A percentile compares a stretch with the other conserved stretches of the same genome.
These are phyloP conservation scores for Liriodendron chinense DNA, from an alignment of 164 flowering plant genomes.

Conservation along the genomic window DNA sequence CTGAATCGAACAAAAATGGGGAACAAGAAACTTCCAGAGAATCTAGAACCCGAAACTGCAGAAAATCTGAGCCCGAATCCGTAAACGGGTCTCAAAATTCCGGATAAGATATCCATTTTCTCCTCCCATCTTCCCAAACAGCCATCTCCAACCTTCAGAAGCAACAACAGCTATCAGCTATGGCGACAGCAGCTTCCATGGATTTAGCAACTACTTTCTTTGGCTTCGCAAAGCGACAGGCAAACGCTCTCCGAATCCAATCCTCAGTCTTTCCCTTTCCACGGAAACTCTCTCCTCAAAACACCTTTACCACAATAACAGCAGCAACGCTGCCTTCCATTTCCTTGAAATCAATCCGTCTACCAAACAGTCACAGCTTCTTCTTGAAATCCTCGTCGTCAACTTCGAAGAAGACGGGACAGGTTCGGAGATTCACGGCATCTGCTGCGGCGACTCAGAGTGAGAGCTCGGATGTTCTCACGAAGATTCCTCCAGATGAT, in stretches of 20 bases:
- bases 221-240: slow-evolving; percentile 32
- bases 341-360: neutral
- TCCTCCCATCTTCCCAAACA: neutral
- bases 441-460: slow-evolving; percentile 38
- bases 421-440: slow-evolving; percentile 30
- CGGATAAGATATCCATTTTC: neutral
- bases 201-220: slow-evolving; percentile 43
- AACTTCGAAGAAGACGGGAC: neutral
- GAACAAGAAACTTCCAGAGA: too few species aligned
- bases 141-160: neutral
- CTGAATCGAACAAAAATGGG: too few species aligned
- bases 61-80: neutral
- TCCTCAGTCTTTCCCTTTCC: slow-evolving; percentile 27
- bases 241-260: slow-evolving; percentile 16
- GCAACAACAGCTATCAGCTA: slow-evolving; percentile 10
- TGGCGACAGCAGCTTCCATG: slow-evolving; percentile 47
- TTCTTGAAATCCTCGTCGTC: neutral
- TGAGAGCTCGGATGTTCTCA: slow-evolving; percentile 41
- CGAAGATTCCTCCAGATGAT: slow-evolving; percentile 69
- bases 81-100: neutral
- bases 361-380: slow-evolving; percentile 1
- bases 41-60: neutral
- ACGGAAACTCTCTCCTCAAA: slow-evolving; percentile 3
- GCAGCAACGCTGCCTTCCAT: neutral
- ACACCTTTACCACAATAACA: neutral